A percentile compares a stretch with the other conserved stretches of the same genome.
Evolutionary conservation across 257 asterid genomes (phyloP).

Genomic region (Primulina huaijiensis): DNA sequence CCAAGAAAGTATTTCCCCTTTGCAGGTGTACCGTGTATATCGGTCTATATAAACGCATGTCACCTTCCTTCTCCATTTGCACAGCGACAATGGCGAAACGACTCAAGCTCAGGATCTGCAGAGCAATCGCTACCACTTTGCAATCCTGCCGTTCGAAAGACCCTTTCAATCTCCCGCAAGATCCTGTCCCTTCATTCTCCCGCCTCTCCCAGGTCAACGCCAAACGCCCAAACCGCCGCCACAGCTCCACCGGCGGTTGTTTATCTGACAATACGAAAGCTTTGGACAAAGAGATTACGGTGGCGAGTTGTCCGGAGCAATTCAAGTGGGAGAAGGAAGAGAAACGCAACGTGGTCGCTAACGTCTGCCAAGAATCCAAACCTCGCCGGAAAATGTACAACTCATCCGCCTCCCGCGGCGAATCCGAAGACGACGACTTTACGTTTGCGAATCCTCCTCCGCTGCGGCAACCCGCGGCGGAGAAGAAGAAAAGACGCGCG

Average conservation of each 20-base stretch:
- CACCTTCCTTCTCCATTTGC: background rate
- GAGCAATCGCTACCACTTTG: conserved; percentile 49
- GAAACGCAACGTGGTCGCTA: conserved; percentile 46
- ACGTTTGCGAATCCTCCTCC: background rate
- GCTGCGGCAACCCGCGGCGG: conserved; percentile 18
- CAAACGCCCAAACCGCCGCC: conserved; percentile 18
- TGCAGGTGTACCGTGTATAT: too few species aligned
- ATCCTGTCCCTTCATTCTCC: conserved; percentile 53
- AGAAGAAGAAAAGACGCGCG: conserved; percentile 30
- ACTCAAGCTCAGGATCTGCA: conserved; percentile 54
- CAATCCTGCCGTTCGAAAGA: conserved; percentile 74
- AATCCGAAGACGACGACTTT: conserved; percentile 15
- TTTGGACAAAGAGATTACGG: background rate
- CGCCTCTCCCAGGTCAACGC: conserved; percentile 10
- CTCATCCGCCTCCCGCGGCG: conserved; percentile 26
- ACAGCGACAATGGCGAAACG: conserved; percentile 44
- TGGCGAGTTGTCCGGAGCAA: background rate
- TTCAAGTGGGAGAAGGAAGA: conserved; percentile 41
- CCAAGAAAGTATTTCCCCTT: background rate
- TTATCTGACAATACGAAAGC: background rate
- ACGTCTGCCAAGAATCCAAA: conserved; percentile 21
- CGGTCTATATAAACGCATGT: background rate
- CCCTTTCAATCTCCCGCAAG: conserved; percentile 47
- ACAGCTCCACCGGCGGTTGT: conserved; percentile 19
- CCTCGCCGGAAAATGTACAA: conserved; percentile 28